Evolutionary conservation across 2,329 filamentous ascomycete genomes (phyloP).

Genomic region (Botryotinia convoluta): DNA sequence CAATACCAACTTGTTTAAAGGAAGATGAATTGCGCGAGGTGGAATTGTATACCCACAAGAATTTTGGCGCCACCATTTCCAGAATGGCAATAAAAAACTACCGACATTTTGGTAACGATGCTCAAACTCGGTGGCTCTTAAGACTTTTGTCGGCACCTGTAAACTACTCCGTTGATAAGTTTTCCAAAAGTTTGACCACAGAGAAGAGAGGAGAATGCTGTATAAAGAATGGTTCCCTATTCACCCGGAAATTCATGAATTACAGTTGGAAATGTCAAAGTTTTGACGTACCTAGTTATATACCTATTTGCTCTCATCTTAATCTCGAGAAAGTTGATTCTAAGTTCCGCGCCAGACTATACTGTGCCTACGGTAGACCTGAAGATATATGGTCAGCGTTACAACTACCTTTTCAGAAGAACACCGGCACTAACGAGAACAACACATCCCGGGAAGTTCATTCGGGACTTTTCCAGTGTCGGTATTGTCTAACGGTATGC

Average conservation of each 20-base stretch:
- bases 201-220: background rate
- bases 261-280: background rate
- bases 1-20: background rate
- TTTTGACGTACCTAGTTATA: background rate
- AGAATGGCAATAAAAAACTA: background rate
- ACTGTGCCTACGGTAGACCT: too few species aligned
- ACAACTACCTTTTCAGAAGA: background rate
- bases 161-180: background rate
- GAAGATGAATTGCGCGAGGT: fast-evolving
- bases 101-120: background rate
- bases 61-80: background rate
- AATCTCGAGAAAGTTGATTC: background rate
- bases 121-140: background rate
- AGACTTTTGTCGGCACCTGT: background rate
- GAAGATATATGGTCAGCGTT: background rate
- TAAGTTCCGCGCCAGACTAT: background rate
- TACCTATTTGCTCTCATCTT: background rate
- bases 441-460: background rate
- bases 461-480: background rate
- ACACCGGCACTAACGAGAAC: background rate
- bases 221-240: background rate
- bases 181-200: background rate
- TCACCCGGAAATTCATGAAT: background rate
- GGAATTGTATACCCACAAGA: background rate
- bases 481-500: background rate